These are phyloP conservation scores for Globisporangium camurandrum DNA, from an alignment of 352 stramenopile genomes.

Conservation along the genomic window DNA sequence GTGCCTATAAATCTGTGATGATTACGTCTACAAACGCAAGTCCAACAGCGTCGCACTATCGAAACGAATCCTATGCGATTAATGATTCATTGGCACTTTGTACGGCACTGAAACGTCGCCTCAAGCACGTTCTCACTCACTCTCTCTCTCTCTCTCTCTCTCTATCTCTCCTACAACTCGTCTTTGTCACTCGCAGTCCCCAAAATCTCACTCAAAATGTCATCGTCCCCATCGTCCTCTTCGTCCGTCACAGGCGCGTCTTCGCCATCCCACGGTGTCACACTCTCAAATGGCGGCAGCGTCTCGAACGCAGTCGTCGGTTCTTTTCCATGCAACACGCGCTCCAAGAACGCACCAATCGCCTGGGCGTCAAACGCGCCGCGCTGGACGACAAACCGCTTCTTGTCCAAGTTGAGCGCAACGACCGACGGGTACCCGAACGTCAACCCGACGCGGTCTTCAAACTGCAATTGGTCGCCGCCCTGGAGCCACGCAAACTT, in stretches of 20 bases:
- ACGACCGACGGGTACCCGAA: constrained; percentile 90
- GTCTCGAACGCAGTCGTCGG: constrained; percentile 51
- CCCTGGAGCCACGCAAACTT: constrained; percentile 89
- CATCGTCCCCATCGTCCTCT: constrained; percentile 78
- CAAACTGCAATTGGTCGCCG: constrained; percentile 76
- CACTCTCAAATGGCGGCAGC: constrained; percentile 53
- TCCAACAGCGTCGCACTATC: too few species aligned
- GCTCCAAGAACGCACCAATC: constrained; percentile 69
- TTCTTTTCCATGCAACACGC: constrained; percentile 62
- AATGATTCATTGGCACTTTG: too few species aligned
- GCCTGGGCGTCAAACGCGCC: constrained; percentile 57
- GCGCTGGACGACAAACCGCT: constrained; percentile 78
- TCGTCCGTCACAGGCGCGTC: constrained; percentile 77
- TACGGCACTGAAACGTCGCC: neutral
- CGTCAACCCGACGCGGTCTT: constrained; percentile 82
- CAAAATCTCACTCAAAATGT: constrained; percentile 85
- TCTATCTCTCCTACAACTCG: constrained; percentile 39
- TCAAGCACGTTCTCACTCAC: neutral
- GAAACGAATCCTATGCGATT: too few species aligned
- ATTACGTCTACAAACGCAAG: too few species aligned
- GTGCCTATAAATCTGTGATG: too few species aligned
- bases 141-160: neutral
- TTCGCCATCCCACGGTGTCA: constrained; percentile 75
- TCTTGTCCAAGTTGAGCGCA: constrained; percentile 82
- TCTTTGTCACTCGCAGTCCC: constrained; percentile 51